These are phyloP conservation scores for Volvox carteri DNA, from an alignment of 163 green algal genomes.

Conservation along the genomic window DNA sequence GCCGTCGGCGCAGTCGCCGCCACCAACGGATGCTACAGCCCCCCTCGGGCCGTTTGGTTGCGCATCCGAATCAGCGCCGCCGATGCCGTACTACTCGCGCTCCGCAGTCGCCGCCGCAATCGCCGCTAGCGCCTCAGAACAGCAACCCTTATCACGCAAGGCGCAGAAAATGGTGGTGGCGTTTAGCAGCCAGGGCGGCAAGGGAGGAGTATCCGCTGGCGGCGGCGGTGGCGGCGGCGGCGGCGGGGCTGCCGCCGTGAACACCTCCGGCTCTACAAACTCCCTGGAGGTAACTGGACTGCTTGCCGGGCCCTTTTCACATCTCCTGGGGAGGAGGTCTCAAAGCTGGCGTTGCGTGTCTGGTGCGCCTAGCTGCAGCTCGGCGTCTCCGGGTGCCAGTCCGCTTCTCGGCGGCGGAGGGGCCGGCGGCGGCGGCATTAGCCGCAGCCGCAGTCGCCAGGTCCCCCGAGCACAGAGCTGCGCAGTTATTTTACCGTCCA, in stretches of 20 bases:
- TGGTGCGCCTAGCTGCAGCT: neutral
- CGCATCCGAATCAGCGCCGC: neutral
- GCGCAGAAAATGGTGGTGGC: neutral
- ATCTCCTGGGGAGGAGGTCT: neutral
- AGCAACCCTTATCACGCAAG: neutral
- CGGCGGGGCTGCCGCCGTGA: neutral
- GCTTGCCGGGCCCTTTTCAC: neutral
- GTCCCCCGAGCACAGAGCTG: neutral
- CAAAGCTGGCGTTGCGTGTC: neutral
- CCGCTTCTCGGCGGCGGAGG: neutral
- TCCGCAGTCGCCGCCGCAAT: neutral
- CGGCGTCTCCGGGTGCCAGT: neutral
- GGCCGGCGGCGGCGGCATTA: neutral
- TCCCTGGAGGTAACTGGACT: neutral
- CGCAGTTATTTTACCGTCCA: neutral
- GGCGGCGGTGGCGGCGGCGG: neutral
- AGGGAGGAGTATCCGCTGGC: neutral
- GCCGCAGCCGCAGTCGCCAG: neutral
- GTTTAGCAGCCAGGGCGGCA: slow-evolving; percentile 11
- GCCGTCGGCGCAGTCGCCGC: neutral
- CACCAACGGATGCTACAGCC: neutral
- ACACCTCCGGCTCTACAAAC: neutral
- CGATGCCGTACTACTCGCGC: neutral
- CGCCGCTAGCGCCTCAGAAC: neutral
- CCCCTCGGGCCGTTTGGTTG: neutral